A percentile compares a stretch with the other conserved stretches of the same genome.
Conservation (phyloP, 2,329 filamentous ascomycete genomes). For the Lachnellula occidentalis region DNA sequence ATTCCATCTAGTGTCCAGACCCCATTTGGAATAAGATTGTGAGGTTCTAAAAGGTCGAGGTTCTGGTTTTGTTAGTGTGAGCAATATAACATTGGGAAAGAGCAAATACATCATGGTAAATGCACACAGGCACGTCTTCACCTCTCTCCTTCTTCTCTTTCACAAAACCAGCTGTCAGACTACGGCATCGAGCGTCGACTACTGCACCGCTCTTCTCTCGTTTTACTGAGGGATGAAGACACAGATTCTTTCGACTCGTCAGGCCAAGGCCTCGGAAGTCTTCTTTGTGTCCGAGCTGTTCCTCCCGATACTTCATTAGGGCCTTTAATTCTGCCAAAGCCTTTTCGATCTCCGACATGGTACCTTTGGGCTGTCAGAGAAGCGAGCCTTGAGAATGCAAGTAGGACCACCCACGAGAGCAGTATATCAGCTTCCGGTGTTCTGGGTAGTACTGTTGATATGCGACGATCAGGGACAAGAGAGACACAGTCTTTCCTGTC, state of each 20-base stretch:
- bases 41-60: slow-evolving; percentile 86
- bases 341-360: slow-evolving; percentile 99
- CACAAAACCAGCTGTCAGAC: slow-evolving; percentile 91
- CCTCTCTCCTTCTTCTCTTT: slow-evolving; percentile 96
- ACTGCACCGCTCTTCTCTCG: slow-evolving; percentile 91
- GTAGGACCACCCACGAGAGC: slow-evolving; percentile 59
- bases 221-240: slow-evolving; percentile 92
- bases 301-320: slow-evolving; percentile 88
- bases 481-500: slow-evolving; percentile 93
- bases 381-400: not conserved
- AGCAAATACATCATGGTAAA: slow-evolving; percentile 78
- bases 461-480: slow-evolving; percentile 90
- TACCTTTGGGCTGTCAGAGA: slow-evolving; percentile 45
- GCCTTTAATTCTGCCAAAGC: slow-evolving; percentile 85
- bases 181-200: slow-evolving; percentile 93
- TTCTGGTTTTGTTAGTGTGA: slow-evolving; percentile 50
- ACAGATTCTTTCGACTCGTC: slow-evolving; percentile 95
- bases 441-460: slow-evolving; percentile 94
- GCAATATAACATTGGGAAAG: not conserved
- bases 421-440: slow-evolving; percentile 95
- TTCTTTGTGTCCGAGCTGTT: slow-evolving; percentile 84
- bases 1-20: slow-evolving; percentile 94
- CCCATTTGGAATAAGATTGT: slow-evolving; percentile 89
- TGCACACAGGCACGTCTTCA: slow-evolving; percentile 88
- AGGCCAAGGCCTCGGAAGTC: slow-evolving; percentile 89